These are phyloP conservation scores for Paraurostyla sp. DNA, from an alignment of 73 alveolate genomes.

Conservation along the genomic window DNA sequence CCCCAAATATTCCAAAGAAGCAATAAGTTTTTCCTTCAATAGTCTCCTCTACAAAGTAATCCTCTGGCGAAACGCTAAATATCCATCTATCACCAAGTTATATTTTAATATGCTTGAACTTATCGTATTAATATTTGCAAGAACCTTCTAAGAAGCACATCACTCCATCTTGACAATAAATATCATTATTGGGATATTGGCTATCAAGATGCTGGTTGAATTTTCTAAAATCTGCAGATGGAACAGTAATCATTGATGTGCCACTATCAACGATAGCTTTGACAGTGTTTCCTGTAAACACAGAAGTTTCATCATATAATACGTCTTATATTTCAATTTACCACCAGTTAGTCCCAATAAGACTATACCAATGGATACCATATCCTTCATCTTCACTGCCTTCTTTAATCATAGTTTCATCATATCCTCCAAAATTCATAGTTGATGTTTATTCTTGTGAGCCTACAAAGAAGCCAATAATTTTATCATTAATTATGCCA, in stretches of 20 bases:
- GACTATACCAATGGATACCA: constrained; percentile 53
- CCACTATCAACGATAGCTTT: constrained; percentile 44
- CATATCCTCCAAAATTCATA: constrained; percentile 48
- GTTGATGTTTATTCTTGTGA: background rate
- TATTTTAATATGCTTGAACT: constrained; percentile 2
- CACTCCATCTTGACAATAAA: background rate
- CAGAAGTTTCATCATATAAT: background rate
- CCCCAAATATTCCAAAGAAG: constrained; percentile 45
- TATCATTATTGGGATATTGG: background rate
- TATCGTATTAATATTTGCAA: background rate
- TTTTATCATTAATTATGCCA: background rate
- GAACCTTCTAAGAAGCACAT: constrained; percentile 7
- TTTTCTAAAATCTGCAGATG: background rate
- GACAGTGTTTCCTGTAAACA: background rate
- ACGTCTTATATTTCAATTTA: constrained; percentile 31
- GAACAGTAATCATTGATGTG: constrained; percentile 51
- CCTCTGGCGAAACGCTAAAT: constrained; percentile 4
- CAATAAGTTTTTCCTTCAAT: background rate
- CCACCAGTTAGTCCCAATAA: constrained; percentile 51
- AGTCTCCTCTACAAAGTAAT: constrained; percentile 21
- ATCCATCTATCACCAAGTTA: constrained; percentile 43
- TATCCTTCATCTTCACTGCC: constrained; percentile 19
- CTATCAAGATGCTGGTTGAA: background rate
- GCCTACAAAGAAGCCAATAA: constrained; percentile 8
- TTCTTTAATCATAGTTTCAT: background rate